Conservation (phyloP, 148 eudicot species). For the Chenopodium berlandieri region DNA sequence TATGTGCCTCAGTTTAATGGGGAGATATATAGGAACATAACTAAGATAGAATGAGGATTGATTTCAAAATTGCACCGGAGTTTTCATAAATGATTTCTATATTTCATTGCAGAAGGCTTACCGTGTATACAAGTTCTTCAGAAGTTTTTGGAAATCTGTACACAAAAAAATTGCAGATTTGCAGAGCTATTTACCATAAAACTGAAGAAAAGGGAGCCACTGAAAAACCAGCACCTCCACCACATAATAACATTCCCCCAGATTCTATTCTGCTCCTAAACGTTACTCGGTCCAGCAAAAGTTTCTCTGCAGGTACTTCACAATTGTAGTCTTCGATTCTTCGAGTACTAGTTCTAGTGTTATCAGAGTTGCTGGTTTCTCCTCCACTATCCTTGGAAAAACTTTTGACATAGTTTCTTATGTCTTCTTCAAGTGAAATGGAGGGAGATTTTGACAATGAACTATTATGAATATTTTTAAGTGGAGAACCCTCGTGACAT, state of each 20-base stretch:
- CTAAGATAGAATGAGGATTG: background rate
- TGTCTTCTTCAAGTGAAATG: constrained; percentile 42
- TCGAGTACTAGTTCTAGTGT: constrained; percentile 20
- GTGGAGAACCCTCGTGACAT: constrained; percentile 30
- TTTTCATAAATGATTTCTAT: background rate
- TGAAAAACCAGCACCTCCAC: constrained; percentile 40
- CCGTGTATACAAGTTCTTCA: background rate
- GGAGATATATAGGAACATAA: background rate
- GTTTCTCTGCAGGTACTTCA: constrained; percentile 32
- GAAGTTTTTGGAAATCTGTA: background rate
- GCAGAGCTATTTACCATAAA: constrained; percentile 23
- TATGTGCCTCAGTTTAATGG: background rate
- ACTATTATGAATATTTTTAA: constrained; percentile 23
- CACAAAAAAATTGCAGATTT: constrained; percentile 9
- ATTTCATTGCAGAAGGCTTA: constrained; percentile 14
- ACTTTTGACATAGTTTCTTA: constrained; percentile 47
- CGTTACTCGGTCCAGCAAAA: constrained; percentile 53
- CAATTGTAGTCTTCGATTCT: constrained; percentile 33
- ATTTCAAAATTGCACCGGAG: background rate
- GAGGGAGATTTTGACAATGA: constrained; percentile 30
- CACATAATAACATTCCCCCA: constrained; percentile 72
- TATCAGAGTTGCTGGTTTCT: constrained; percentile 26
- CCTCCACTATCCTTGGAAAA: constrained; percentile 38
- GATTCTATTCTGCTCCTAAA: constrained; percentile 66
- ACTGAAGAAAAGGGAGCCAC: constrained; percentile 42